Evolutionary conservation across 2,329 filamentous ascomycete genomes (phyloP), one percentile per base, ranked within the genome.

Genomic region (Ophiocordyceps australis): DNA sequence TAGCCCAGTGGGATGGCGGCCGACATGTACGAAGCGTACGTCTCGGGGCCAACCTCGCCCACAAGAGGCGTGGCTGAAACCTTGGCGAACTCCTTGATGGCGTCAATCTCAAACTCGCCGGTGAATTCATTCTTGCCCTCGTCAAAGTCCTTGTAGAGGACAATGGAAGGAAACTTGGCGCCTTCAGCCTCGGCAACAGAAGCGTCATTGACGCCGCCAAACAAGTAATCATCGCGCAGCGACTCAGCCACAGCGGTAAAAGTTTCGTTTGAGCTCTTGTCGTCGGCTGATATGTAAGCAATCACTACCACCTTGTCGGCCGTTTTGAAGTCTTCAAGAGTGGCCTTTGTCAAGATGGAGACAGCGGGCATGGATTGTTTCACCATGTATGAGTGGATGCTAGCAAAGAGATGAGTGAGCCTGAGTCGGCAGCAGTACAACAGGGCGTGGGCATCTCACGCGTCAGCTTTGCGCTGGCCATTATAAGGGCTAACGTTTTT

Each of bases 71-170:
- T 92, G 39, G 85, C 74, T 32, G 83, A 63, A 25, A 71, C 74
- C 65, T 83, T 85, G 52, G 79, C 72, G 57, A 93, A 98, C 38
- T 65, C 65, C 47, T 73, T 68, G 44, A 98, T 82, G 27, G 71
- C 69, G 33, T 85, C 80, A 32, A 65, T 66, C 22, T 82, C 78
- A 45, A 95, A 85, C 52, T 80, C 74, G 39, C 82, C 44, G 13
- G 68, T 61, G 61, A 79, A 93, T 41, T 74, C 62, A 42, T 73
- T 71, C 71, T 93, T 94, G 60, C 85, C 83, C 62, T 95, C 86
- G 47, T 98, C 89, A 45, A 95, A 98, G 32, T 75, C 66, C 71
- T 98, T 95, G 76, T 95, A 95, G 31, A 98, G 71, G 36, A 94
- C 80, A 37, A 98, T 61, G 30, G 78, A 74, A 35, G 89, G 89